These are phyloP conservation scores for Malus hybrid DNA, from an alignment of 331 rosid genomes.

Conservation along the genomic window DNA sequence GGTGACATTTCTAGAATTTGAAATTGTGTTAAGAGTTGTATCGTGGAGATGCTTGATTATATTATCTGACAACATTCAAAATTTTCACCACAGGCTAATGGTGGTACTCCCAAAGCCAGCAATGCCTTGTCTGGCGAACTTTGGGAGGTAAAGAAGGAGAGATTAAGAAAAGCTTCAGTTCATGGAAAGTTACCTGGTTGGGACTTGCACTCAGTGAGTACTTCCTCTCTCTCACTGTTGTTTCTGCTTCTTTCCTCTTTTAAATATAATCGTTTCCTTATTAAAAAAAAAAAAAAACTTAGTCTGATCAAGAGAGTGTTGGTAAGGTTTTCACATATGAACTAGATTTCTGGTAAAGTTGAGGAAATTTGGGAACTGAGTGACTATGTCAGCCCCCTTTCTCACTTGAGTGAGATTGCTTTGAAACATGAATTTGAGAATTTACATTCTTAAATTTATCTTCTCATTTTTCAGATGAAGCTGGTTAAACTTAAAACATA, in stretches of 20 bases:
- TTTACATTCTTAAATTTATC: background rate
- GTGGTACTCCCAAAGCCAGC: constrained; percentile 69
- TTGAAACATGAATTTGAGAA: background rate
- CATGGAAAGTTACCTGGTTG: constrained; percentile 75
- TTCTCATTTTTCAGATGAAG: background rate
- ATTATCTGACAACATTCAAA: constrained; percentile 7
- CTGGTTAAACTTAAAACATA: background rate
- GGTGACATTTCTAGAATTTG: constrained; percentile 28
- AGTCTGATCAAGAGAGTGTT: too few relatives aligned
- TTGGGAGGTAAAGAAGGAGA: constrained; percentile 85
- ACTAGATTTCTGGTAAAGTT: background rate
- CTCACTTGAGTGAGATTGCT: background rate
- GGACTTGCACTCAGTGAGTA: constrained; percentile 90
- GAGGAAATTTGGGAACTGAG: background rate
- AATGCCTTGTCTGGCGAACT: constrained; percentile 92
- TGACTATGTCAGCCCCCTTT: background rate
- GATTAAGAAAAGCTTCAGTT: constrained; percentile 71
- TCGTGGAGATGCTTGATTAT: constrained; percentile 8
- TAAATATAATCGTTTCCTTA: background rate
- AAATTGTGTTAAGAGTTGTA: constrained; percentile 4
- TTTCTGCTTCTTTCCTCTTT: background rate
- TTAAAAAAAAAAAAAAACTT: background rate
- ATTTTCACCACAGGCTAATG: constrained; percentile 58
- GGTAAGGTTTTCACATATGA: too few relatives aligned
- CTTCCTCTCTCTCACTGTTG: background rate